Evolutionary conservation across 1,139 yeast genomes (phyloP).

Genomic region (Suhomyces yuchorum): DNA sequence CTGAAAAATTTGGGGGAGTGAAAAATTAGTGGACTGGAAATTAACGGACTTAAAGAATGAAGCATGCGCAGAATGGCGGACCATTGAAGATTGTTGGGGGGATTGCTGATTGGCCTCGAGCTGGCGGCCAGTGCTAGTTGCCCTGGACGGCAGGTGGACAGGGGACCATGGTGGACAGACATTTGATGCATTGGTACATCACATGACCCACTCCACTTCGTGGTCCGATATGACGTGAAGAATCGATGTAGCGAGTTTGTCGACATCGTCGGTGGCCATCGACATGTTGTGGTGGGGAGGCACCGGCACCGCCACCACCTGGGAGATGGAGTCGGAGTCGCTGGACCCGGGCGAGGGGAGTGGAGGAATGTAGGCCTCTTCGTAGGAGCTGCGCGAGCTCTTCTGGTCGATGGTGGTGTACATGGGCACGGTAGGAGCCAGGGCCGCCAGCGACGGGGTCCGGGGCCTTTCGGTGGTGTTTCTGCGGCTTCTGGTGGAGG

Average conservation of each 20-base stretch:
- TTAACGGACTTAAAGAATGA: too few relatives aligned
- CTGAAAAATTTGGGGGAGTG: background rate
- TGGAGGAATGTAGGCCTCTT: conserved; percentile 13
- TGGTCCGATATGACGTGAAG: conserved; percentile 21
- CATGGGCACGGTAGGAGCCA: background rate
- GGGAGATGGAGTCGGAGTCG: background rate
- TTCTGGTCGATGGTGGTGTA: background rate
- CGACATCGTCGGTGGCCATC: conserved; percentile 16
- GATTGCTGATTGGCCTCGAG: too few relatives aligned
- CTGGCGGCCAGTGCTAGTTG: too few relatives aligned
- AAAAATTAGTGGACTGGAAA: conserved; percentile 2
- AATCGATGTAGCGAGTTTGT: conserved; percentile 23
- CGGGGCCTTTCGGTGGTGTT: background rate
- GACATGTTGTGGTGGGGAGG: background rate
- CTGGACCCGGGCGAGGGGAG: conserved; percentile 9
- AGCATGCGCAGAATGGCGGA: too few relatives aligned
- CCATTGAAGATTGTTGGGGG: too few relatives aligned
- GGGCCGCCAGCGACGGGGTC: background rate
- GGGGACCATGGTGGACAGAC: too few relatives aligned
- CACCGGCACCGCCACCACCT: background rate
- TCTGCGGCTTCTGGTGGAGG: background rate
- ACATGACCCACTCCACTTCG: conserved; percentile 25
- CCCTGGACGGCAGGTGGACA: too few relatives aligned
- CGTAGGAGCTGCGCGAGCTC: conserved; percentile 4
- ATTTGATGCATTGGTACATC: too few relatives aligned